Conservation (phyloP, 2,329 filamentous ascomycete species). For the Beauveria varroae region DNA sequence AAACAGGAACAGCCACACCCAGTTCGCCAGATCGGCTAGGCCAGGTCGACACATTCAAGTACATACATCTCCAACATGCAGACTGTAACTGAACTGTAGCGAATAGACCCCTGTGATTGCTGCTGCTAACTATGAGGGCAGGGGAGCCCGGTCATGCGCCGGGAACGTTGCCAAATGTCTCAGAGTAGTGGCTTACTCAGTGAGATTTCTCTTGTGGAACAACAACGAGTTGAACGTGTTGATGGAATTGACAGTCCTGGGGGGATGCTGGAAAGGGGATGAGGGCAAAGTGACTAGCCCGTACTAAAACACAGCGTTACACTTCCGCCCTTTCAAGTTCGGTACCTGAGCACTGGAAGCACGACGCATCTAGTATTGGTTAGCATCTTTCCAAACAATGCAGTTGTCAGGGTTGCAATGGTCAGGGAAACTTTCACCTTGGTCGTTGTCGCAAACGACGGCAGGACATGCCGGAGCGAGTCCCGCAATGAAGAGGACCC, state of each 20-base stretch:
- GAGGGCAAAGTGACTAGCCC: background rate
- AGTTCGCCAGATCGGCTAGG: background rate
- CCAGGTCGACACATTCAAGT: slow-evolving; percentile 1
- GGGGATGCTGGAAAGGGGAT: background rate
- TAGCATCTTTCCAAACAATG: background rate
- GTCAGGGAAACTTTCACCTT: background rate
- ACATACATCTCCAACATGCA: slow-evolving; percentile 2
- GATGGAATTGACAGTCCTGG: background rate
- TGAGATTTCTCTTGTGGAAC: background rate
- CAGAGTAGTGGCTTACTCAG: background rate
- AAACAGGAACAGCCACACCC: background rate
- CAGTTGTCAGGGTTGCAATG: background rate
- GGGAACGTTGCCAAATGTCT: slow-evolving; percentile 5
- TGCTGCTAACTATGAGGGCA: background rate
- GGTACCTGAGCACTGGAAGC: background rate
- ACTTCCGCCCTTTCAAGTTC: background rate
- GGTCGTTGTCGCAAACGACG: background rate
- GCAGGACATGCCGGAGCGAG: background rate
- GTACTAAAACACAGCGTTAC: background rate
- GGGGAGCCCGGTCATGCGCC: background rate
- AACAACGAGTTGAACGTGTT: background rate
- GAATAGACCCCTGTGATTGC: background rate
- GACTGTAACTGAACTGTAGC: background rate
- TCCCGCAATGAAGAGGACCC: background rate
- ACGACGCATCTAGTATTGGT: background rate